Evolutionary conservation across 345 rosid genomes (phyloP).

Genomic region (Gossypioides kirkii): DNA sequence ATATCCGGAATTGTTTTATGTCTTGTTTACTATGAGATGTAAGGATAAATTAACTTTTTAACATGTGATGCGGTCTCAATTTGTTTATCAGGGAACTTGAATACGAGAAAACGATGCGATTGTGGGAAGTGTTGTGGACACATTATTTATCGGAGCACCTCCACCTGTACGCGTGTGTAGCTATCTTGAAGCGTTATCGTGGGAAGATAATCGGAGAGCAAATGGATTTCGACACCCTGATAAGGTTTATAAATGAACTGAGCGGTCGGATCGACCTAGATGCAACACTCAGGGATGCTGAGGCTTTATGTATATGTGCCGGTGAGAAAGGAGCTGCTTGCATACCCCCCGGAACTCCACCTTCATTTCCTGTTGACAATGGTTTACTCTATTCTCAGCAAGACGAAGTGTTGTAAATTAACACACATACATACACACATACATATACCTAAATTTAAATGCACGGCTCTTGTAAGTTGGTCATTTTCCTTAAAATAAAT

Average conservation of each 20-base stretch:
- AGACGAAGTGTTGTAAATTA: constrained; percentile 61
- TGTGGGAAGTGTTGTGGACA: constrained; percentile 98
- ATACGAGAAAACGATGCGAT: constrained; percentile 65
- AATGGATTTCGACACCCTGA: constrained; percentile 94
- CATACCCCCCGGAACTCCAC: constrained; percentile 94
- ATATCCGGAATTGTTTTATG: background rate
- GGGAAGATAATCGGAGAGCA: constrained; percentile 79
- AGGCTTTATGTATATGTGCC: constrained; percentile 88
- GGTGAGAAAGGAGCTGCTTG: constrained; percentile 91
- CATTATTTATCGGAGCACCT: constrained; percentile 80
- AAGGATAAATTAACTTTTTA: background rate
- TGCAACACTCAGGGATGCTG: constrained; percentile 73
- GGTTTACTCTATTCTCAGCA: constrained; percentile 51
- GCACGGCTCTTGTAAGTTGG: background rate
- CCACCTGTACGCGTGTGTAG: constrained; percentile 79
- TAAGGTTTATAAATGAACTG: constrained; percentile 90
- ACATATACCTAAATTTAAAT: background rate
- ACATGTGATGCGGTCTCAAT: background rate
- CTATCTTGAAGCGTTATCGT: constrained; percentile 83
- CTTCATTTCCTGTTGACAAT: constrained; percentile 67
- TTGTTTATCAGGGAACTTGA: constrained; percentile 68
- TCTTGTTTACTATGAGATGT: background rate
- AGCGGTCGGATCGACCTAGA: constrained; percentile 76
- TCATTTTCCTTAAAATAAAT: background rate
- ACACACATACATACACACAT: background rate